Base-by-base conservation (phyloP, 805 yeast genomes). In the Saccharomycodes ludwigii region DNA sequence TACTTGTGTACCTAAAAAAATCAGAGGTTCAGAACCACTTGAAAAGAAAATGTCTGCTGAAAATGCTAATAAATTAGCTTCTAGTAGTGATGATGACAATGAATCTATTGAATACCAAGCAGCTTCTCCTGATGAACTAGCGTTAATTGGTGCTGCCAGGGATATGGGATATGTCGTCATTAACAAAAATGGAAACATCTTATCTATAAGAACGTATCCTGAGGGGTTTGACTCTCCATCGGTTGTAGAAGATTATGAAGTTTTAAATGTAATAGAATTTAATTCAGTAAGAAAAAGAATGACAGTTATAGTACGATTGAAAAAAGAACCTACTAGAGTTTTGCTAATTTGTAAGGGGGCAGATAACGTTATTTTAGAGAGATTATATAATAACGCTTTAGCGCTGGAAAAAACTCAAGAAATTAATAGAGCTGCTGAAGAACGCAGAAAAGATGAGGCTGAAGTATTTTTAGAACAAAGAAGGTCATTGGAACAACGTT, bases 91-190 rank as follows among this genome's bases (percentile, higher is more conserved):
- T 7, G 45, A 46, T 14, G 52, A 44, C 8, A 56, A 52, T 1
- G 54, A 45, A 3, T 68, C 61, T 26, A 73, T 64, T 15, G 76
- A 73, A 35, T 91, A 91, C 46, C 96, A 88, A 50, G 83, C 97
- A 0, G 75, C 97, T 0, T 86, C 96, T 0, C 99, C 98, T 0
- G 99, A 91, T 56, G 99, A 91, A 52, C 57, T 86, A 30, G 98
- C 99, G 0, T 59, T 91, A 19, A 88, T 91, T 3, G 73, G 78
- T 28, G 98, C 97, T 1, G 98, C 98, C 0, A 67, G 95, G 42
- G 98, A 91, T 48, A 65, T 91, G 65, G 99, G 99, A 0, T 91
- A 65, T 52, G 74, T 86, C n/a, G 80, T 86, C 6, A 66, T 62
- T 35, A 84, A 82, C 36, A 71, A 80, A 33, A 71, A 71, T 37